Evolutionary conservation across 1,139 yeast species (phyloP).

Genomic region (Insectozyma bohioensis): DNA sequence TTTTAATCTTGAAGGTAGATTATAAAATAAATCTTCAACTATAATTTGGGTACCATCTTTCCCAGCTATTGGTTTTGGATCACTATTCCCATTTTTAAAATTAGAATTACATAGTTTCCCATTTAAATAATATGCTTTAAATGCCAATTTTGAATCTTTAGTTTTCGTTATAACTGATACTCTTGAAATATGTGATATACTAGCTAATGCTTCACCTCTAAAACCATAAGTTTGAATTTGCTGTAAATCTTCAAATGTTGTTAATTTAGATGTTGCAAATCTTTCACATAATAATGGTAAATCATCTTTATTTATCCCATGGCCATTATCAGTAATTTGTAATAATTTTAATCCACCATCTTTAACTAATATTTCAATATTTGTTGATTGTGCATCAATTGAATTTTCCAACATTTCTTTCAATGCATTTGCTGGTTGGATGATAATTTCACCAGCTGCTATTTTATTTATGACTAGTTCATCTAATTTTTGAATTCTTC

Average conservation of each 20-base stretch:
- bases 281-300: slow-evolving; percentile 52
- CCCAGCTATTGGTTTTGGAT: slow-evolving; percentile 82
- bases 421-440: slow-evolving; percentile 82
- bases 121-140: slow-evolving; percentile 60
- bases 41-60: slow-evolving; percentile 80
- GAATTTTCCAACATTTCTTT: slow-evolving; percentile 58
- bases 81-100: slow-evolving; percentile 26
- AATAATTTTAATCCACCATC: slow-evolving; percentile 56
- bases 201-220: slow-evolving; percentile 61
- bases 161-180: slow-evolving; percentile 80
- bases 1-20: slow-evolving; percentile 75
- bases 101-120: slow-evolving; percentile 55
- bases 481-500: slow-evolving; percentile 48
- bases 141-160: slow-evolving; percentile 58
- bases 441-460: slow-evolving; percentile 96
- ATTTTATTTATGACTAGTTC: slow-evolving; percentile 77
- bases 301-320: slow-evolving; percentile 48
- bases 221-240: slow-evolving; percentile 57
- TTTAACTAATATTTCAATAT: slow-evolving; percentile 49
- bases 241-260: slow-evolving; percentile 49
- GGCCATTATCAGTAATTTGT: slow-evolving; percentile 55
- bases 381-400: slow-evolving; percentile 50
- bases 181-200: slow-evolving; percentile 61
- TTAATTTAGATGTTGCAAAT: slow-evolving; percentile 56
- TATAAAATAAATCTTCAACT: slow-evolving; percentile 89